Percentiles rank a stretch among this genome's conserved stretches.
These are phyloP conservation scores for Boletus speciosus DNA, from an alignment of 768 basidiomycete species.

Conservation along the genomic window DNA sequence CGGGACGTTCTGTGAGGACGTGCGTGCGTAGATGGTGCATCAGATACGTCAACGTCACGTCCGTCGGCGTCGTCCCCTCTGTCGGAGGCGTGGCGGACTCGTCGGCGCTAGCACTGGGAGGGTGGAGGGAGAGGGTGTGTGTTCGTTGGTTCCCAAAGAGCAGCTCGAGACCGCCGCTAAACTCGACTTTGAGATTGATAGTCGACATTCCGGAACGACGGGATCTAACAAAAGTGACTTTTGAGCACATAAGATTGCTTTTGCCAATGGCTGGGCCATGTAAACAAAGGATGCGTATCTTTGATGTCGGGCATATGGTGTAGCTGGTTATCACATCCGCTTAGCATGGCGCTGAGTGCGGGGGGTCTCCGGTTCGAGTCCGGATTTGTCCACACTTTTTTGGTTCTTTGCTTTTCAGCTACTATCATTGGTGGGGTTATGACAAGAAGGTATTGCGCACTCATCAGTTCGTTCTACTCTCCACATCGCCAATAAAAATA, in stretches of 20 bases:
- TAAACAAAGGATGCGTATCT: too few relatives aligned
- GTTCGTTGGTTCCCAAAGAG: constrained; percentile 70
- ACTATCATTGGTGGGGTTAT: too few relatives aligned
- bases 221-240: too few relatives aligned
- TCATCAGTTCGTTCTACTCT: too few relatives aligned
- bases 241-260: too few relatives aligned
- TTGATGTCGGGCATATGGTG: constrained; percentile 32
- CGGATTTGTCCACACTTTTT: constrained; percentile 32
- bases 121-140: constrained; percentile 55
- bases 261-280: too few relatives aligned
- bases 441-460: too few relatives aligned
- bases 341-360: constrained; percentile 35
- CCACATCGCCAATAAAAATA: too few relatives aligned
- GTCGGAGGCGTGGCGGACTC: too few relatives aligned
- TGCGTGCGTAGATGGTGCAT: constrained; percentile 75
- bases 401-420: too few relatives aligned
- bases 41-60: constrained; percentile 74
- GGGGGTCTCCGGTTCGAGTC: constrained; percentile 41
- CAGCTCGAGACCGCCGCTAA: constrained; percentile 83
- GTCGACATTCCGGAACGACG: constrained; percentile 5
- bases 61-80: constrained; percentile 23
- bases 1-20: constrained; percentile 77
- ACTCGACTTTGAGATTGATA: constrained; percentile 59
- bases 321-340: constrained; percentile 41
- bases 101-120: too few relatives aligned